Percentiles rank a stretch among this genome's conserved stretches.
Evolutionary conservation across 2,329 filamentous ascomycete genomes (phyloP).

Genomic region (Cladosporium sp.): DNA sequence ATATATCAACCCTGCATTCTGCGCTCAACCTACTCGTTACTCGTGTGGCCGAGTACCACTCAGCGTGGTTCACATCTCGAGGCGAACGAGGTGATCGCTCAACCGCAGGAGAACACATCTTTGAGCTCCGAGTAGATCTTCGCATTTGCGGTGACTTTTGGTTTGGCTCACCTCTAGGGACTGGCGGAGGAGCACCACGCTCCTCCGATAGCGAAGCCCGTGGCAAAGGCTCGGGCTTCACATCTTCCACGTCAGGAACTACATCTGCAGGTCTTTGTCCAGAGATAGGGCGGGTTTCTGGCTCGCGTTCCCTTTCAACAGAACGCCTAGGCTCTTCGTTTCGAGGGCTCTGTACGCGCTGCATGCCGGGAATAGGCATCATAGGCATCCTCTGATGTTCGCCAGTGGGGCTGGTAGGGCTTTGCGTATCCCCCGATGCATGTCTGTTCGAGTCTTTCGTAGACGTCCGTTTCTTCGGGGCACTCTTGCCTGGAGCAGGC

Average conservation of each 20-base stretch:
- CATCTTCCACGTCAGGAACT: slow-evolving; percentile 58
- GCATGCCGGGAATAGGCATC: slow-evolving; percentile 62
- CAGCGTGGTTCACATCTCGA: neutral
- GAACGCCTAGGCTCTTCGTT: slow-evolving; percentile 35
- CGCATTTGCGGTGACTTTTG: neutral
- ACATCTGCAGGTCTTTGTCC: slow-evolving; percentile 33
- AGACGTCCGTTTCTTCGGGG: slow-evolving; percentile 48
- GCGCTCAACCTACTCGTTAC: slow-evolving; percentile 3
- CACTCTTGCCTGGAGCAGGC: slow-evolving; percentile 54
- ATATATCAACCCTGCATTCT: neutral
- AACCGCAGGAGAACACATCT: neutral
- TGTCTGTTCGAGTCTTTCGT: slow-evolving; percentile 34
- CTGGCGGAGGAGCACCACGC: slow-evolving; percentile 41
- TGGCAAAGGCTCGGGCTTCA: slow-evolving; percentile 44
- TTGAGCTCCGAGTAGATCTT: neutral
- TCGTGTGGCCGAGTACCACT: neutral
- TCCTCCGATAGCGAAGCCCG: slow-evolving; percentile 41
- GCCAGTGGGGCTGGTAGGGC: slow-evolving; percentile 27
- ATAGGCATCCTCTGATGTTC: slow-evolving; percentile 50
- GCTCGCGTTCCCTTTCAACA: slow-evolving; percentile 15
- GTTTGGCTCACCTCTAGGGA: slow-evolving; percentile 53
- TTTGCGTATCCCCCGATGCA: slow-evolving; percentile 21
- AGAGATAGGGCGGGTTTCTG: neutral
- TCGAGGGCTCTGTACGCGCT: slow-evolving; percentile 53
- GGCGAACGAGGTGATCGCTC: neutral